Evolutionary conservation across 495 filamentous ascomycete species (phyloP).

Genomic region (Penicillium macrosclerotiorum): DNA sequence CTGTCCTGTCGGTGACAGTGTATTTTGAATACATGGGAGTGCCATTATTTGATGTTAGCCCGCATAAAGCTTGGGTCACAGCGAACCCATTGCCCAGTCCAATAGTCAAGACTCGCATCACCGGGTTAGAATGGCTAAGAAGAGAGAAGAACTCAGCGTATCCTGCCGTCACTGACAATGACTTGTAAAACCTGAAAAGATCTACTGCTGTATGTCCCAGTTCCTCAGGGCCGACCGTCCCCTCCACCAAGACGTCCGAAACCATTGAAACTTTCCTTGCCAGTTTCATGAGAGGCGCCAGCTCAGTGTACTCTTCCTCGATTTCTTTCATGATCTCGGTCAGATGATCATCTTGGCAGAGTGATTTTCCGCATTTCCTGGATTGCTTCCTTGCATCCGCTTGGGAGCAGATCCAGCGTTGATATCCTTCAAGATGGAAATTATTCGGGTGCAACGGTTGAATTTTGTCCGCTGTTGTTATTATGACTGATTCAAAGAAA

Average conservation of each 20-base stretch:
- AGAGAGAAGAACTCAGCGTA: not conserved
- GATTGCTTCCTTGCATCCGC: not conserved
- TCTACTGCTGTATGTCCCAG: not conserved
- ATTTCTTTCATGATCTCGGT: not conserved
- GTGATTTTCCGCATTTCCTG: not conserved
- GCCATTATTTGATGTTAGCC: not conserved
- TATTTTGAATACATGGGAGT: constrained; percentile 1
- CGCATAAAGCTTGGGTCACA: not conserved
- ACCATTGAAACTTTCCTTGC: not conserved
- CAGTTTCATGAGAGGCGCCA: not conserved
- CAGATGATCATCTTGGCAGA: not conserved
- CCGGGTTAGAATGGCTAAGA: not conserved
- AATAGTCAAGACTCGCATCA: not conserved
- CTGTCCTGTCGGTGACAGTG: not conserved
- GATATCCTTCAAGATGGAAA: not conserved
- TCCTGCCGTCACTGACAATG: not conserved
- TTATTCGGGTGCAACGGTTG: not conserved
- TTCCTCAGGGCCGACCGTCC: not conserved
- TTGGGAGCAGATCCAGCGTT: not conserved
- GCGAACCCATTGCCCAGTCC: not conserved
- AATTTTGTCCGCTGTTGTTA: not conserved
- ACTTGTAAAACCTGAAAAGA: not conserved
- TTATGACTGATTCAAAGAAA: not conserved
- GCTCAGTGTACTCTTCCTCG: not conserved
- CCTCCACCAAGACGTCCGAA: not conserved